These are phyloP conservation scores for Nigrograna mackinnonii DNA, from an alignment of 2,329 filamentous ascomycete species.

Conservation along the genomic window DNA sequence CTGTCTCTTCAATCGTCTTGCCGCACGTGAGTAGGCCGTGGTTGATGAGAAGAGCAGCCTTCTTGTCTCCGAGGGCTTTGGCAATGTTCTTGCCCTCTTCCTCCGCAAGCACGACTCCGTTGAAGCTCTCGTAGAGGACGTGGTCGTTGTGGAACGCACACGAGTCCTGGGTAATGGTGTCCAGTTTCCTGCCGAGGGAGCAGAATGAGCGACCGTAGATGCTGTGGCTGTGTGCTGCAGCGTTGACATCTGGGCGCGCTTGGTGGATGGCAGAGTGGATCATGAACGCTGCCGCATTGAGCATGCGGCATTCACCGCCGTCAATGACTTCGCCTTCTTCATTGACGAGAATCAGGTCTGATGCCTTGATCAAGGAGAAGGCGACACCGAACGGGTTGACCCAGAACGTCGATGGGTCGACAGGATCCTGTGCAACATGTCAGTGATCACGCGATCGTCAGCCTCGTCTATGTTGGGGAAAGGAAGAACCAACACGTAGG, in stretches of 20 bases:
- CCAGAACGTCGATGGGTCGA: conserved; percentile 65
- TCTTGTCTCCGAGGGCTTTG: conserved; percentile 50
- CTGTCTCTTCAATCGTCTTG: conserved; percentile 52
- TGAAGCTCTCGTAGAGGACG: conserved; percentile 56
- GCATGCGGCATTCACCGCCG: conserved; percentile 52
- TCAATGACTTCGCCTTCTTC: conserved; percentile 65
- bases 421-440: conserved; percentile 48
- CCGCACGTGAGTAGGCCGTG: conserved; percentile 58
- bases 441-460: no score
- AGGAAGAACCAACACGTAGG: conserved; percentile 52
- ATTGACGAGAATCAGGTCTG: conserved; percentile 70
- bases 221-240: conserved; percentile 62
- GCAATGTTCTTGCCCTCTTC: conserved; percentile 60
- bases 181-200: conserved; percentile 61
- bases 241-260: conserved; percentile 62
- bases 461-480: neutral
- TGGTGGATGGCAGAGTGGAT: conserved; percentile 64
- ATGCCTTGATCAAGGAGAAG: conserved; percentile 65
- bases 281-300: conserved; percentile 57
- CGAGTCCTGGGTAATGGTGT: conserved; percentile 63
- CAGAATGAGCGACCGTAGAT: conserved; percentile 66
- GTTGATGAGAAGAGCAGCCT: conserved; percentile 58
- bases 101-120: conserved; percentile 56
- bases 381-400: conserved; percentile 68
- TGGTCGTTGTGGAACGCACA: conserved; percentile 59